A percentile compares a stretch with the other conserved stretches of the same genome.
Conservation (phyloP, 2,329 filamentous ascomycete species). For the Hypoxylon sp. region DNA sequence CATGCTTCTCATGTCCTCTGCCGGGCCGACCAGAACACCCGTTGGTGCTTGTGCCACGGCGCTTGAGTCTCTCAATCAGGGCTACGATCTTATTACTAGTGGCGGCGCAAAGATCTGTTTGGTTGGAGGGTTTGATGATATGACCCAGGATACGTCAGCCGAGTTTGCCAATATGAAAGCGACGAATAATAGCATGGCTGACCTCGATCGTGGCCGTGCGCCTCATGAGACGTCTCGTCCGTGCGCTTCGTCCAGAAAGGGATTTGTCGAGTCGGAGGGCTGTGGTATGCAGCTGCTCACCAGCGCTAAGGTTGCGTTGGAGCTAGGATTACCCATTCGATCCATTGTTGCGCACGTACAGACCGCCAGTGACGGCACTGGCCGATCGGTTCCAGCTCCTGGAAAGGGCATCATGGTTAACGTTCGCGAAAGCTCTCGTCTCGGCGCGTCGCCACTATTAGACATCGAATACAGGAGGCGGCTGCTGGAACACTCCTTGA, state of each 20-base stretch:
- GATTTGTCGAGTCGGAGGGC: constrained; percentile 58
- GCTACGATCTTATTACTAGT: constrained; percentile 52
- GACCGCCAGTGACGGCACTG: constrained; percentile 55
- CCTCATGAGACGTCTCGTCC: constrained; percentile 58
- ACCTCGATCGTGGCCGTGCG: constrained; percentile 49
- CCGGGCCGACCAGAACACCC: constrained; percentile 56
- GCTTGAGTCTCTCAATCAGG: constrained; percentile 57
- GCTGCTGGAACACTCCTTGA: constrained; percentile 46
- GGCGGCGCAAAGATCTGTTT: constrained; percentile 54
- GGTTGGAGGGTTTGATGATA: constrained; percentile 56
- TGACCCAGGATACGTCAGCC: constrained; percentile 52
- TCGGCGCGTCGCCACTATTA: constrained; percentile 47
- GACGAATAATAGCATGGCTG: constrained; percentile 53
- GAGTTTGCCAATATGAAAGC: constrained; percentile 58
- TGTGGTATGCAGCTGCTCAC: constrained; percentile 57
- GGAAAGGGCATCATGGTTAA: constrained; percentile 56
- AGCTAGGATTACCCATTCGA: constrained; percentile 56
- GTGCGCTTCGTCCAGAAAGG: constrained; percentile 52
- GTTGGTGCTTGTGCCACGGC: constrained; percentile 58
- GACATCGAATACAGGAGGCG: constrained; percentile 51
- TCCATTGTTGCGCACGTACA: constrained; percentile 54
- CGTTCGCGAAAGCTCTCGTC: constrained; percentile 46
- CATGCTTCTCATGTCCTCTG: constrained; percentile 58
- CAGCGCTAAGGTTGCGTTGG: constrained; percentile 54
- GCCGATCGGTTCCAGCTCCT: constrained; percentile 58